phyloP scores from a whole-genome alignment of 345 rosid genomes.

The Atalantia buxifolia region DNA sequence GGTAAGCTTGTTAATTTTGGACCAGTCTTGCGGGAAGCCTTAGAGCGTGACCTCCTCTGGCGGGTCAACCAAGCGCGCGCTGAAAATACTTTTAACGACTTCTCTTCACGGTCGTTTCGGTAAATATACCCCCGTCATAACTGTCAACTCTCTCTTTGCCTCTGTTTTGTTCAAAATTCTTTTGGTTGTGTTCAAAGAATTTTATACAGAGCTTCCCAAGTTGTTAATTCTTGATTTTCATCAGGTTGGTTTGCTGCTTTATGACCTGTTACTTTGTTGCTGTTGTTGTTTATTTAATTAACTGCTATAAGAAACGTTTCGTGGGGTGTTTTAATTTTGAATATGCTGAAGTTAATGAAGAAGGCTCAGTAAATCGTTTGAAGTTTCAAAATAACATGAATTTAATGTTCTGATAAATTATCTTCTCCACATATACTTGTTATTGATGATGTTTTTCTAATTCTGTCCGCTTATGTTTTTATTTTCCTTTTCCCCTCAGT shows the following conservation, averaged over 20 bases:
- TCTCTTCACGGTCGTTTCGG: neutral
- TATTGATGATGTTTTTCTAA: neutral
- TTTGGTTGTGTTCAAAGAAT: neutral
- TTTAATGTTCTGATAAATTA: neutral
- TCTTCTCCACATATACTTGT: neutral
- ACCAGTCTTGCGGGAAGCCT: constrained; percentile 11
- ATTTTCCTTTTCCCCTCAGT: too few relatives aligned
- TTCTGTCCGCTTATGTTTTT: too few relatives aligned
- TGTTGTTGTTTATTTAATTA: neutral
- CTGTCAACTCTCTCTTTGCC: neutral
- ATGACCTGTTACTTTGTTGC: neutral
- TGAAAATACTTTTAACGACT: constrained; percentile 3
- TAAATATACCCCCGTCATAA: neutral
- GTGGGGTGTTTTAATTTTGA: neutral
- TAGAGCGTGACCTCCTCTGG: constrained; percentile 13
- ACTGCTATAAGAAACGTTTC: neutral
- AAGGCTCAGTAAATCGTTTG: neutral
- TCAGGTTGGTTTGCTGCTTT: neutral
- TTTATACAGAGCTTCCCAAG: too few relatives aligned
- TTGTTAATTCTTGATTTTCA: neutral
- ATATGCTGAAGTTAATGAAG: neutral
- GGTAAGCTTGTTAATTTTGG: neutral
- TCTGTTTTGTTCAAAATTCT: neutral
- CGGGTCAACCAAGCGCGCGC: constrained; percentile 15
- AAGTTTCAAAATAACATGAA: neutral